A percentile compares a stretch with the other conserved stretches of the same genome.
These are phyloP conservation scores for Diplodia seriata DNA, from an alignment of 2,329 filamentous ascomycete genomes.

Conservation along the genomic window DNA sequence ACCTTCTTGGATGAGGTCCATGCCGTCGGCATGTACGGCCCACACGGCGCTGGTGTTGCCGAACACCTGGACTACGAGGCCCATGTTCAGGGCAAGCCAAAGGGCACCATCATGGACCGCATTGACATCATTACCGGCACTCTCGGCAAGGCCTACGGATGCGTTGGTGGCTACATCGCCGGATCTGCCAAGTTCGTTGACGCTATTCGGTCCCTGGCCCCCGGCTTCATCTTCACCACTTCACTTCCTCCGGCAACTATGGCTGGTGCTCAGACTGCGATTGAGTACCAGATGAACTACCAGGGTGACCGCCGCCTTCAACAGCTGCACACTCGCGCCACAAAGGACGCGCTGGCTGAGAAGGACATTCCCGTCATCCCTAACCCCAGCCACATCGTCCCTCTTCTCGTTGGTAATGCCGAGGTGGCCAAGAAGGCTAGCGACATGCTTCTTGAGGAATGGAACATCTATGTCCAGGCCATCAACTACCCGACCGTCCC, in stretches of 20 bases:
- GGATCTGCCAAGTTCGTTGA: constrained; percentile 87
- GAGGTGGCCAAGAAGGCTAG: constrained; percentile 91
- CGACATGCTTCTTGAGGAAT: constrained; percentile 86
- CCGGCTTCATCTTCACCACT: constrained; percentile 98
- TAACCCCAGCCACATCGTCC: constrained; percentile 96
- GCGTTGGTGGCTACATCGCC: constrained; percentile 96
- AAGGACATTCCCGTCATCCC: constrained; percentile 95
- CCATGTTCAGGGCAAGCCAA: constrained; percentile 74
- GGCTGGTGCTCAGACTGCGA: constrained; percentile 89
- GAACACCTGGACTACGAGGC: constrained; percentile 96
- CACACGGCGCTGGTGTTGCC: constrained; percentile 91
- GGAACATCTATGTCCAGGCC: constrained; percentile 95
- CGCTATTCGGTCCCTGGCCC: constrained; percentile 89
- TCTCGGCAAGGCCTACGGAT: constrained; percentile 96
- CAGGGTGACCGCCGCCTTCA: constrained; percentile 88
- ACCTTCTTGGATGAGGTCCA: constrained; percentile 99
- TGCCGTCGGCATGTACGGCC: constrained; percentile 98
- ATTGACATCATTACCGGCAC: constrained; percentile 98
- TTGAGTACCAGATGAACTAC: constrained; percentile 90
- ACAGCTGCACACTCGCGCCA: constrained; percentile 93
- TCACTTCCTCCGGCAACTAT: constrained; percentile 95
- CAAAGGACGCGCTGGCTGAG: constrained; percentile 81
- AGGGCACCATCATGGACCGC: constrained; percentile 91
- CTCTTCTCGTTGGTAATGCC: constrained; percentile 91
- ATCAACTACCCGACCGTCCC: constrained; percentile 99